Base-by-base conservation (phyloP, 2,329 filamentous ascomycete species). In the Claviceps lovelessii region DNA sequence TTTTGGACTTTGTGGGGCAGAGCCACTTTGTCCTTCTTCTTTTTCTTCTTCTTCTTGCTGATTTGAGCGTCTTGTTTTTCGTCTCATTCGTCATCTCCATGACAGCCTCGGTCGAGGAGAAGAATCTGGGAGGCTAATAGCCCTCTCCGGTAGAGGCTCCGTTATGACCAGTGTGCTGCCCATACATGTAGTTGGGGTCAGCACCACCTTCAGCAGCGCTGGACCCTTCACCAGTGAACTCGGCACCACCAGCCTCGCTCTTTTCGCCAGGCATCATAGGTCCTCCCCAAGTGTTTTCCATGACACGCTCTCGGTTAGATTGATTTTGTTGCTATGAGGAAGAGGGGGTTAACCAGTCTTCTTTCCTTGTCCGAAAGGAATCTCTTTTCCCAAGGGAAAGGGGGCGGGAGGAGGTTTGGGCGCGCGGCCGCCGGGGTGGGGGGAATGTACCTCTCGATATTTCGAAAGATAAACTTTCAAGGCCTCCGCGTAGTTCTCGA, bases 401-500 rank as follows among this genome's bases (percentile, higher is more conserved):
- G 19, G 9, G 44, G 17, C 54, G 50, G 23, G 9, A 7, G 9
- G 9, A 19, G 23, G 23, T 23, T 23, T 23, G 23, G 23, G 23
- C 23, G 23, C 23, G 23, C 23, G 23, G 23, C 23, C 23, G n/a
- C n/a, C n/a, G 37, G 17, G 54, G 50, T 11, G 9, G 4, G 9
- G 9, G 17, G 5, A 13, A 63, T 86, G 81, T 79, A 97, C 93
- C 80, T 98, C 93, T 70, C 93, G 85, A 72, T 97, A 98, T 68
- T 96, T 93, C 57, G 90, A 89, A 46, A 98, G 79, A 70, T 98
- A 98, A 62, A 98, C 96, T 73, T 98, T 98, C 56, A 98, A 77
- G 1, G 93, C 93, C 70, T 98, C 93, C 31, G 91, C 87, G 68
- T 98, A 98, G 73, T 98, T 98, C 72, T 98, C 93, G 70, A 98